A percentile compares a stretch with the other conserved stretches of the same genome.
Evolutionary conservation across 768 basidiomycete genomes (phyloP).

Genomic region (Trametes elegans): DNA sequence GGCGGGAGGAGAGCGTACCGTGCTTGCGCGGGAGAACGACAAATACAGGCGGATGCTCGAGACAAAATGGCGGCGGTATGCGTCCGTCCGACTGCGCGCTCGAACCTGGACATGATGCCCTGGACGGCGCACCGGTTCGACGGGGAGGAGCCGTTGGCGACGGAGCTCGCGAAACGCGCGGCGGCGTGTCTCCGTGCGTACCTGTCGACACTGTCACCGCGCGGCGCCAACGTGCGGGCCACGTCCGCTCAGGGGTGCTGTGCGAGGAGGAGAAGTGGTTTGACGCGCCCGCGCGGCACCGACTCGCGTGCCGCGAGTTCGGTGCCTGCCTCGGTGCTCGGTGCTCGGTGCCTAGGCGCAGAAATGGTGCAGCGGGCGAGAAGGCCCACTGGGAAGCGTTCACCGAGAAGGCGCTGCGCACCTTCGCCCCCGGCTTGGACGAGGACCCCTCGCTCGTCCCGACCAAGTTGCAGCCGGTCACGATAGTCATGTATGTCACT

Average conservation of each 20-base stretch:
- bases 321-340: slow-evolving; percentile 26
- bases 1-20: slow-evolving; percentile 9
- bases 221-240: background rate
- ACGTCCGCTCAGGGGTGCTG: slow-evolving; percentile 7
- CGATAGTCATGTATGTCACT: slow-evolving; percentile 26
- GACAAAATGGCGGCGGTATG: slow-evolving; percentile 24
- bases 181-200: slow-evolving; percentile 21
- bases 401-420: slow-evolving; percentile 6
- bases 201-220: background rate
- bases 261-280: slow-evolving; percentile 22
- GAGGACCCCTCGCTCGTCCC: slow-evolving; percentile 2
- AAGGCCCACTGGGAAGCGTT: slow-evolving; percentile 15
- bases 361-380: slow-evolving; percentile 3
- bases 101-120: slow-evolving; percentile 32
- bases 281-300: slow-evolving; percentile 19
- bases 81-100: slow-evolving; percentile 28
- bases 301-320: slow-evolving; percentile 31
- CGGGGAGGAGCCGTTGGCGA: slow-evolving; percentile 27
- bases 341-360: slow-evolving; percentile 13
- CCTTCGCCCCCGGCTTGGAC: slow-evolving; percentile 2
- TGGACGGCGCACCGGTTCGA: slow-evolving; percentile 31
- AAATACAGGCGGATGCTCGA: slow-evolving; percentile 28
- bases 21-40: slow-evolving; percentile 24
- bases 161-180: slow-evolving; percentile 21
- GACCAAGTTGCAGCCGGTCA: slow-evolving; percentile 22